phyloP scores from a whole-genome alignment of 345 rosid species.

The Euphorbia tirucalli region DNA sequence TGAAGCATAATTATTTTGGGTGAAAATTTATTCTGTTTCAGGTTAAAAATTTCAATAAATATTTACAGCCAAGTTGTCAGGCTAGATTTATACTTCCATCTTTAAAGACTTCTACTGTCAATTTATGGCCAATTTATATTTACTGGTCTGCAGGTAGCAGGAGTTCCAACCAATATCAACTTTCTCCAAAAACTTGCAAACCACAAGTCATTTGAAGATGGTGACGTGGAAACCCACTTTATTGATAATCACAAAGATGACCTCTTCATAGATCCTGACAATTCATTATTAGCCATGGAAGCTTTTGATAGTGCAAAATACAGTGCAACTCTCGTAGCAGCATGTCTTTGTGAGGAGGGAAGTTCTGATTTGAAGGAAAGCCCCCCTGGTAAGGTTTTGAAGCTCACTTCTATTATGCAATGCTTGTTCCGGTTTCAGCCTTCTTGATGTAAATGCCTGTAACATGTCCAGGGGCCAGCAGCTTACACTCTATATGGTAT shows the following conservation, averaged over 20 bases:
- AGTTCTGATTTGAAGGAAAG: slow-evolving; percentile 40
- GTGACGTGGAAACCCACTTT: slow-evolving; percentile 91
- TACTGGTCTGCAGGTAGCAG: slow-evolving; percentile 66
- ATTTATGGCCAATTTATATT: slow-evolving; percentile 15
- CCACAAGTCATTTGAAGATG: slow-evolving; percentile 70
- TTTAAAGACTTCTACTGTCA: neutral
- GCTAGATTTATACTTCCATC: slow-evolving; percentile 10
- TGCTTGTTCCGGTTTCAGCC: slow-evolving; percentile 6
- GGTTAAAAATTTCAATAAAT: neutral
- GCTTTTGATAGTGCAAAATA: slow-evolving; percentile 46
- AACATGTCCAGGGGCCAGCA: slow-evolving; percentile 45
- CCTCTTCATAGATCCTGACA: slow-evolving; percentile 60
- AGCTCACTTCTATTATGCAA: slow-evolving; percentile 19
- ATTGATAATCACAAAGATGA: slow-evolving; percentile 75
- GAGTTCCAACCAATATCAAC: slow-evolving; percentile 86
- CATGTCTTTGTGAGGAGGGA: slow-evolving; percentile 68
- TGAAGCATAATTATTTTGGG: neutral
- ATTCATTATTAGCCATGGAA: slow-evolving; percentile 41
- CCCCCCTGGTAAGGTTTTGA: slow-evolving; percentile 46
- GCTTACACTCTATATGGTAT: slow-evolving; percentile 62
- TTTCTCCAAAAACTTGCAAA: slow-evolving; percentile 76
- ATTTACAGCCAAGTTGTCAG: neutral
- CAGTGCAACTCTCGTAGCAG: slow-evolving; percentile 65
- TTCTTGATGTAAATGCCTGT: slow-evolving; percentile 21
- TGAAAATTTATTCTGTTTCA: neutral